Conservation (phyloP, 73 alveolate genomes). For the Tetrahymena elliotti region DNA sequence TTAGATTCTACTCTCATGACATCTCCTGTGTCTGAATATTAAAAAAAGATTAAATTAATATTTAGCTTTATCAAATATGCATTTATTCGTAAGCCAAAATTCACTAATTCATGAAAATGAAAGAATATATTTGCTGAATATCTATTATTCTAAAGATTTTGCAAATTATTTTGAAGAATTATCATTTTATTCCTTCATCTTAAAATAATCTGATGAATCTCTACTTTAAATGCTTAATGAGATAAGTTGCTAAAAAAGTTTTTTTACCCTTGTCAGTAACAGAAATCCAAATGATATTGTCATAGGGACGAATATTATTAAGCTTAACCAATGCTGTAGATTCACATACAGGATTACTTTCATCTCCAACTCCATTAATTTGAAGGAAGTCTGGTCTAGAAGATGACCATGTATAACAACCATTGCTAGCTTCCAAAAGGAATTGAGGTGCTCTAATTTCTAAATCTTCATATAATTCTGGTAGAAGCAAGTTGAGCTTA, state of each 20-base stretch:
- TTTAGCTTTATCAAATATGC: neutral
- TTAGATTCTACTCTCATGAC: constrained; percentile 43
- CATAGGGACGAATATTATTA: neutral
- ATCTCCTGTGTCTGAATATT: constrained; percentile 40
- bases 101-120: neutral
- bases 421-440: neutral
- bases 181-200: neutral
- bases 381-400: neutral
- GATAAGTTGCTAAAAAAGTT: neutral
- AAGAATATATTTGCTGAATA: neutral
- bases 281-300: neutral
- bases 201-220: neutral
- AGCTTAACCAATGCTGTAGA: neutral
- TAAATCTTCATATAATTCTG: neutral
- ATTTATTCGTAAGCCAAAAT: neutral
- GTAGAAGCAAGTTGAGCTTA: neutral
- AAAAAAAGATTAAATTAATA: neutral
- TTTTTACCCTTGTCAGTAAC: neutral
- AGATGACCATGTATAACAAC: neutral
- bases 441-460: neutral
- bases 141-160: neutral
- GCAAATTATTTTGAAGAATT: no score
- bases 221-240: neutral
- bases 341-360: neutral
- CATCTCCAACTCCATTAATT: neutral